Conservation (phyloP, 495 filamentous ascomycete species). For the Daldinia concentrica region DNA sequence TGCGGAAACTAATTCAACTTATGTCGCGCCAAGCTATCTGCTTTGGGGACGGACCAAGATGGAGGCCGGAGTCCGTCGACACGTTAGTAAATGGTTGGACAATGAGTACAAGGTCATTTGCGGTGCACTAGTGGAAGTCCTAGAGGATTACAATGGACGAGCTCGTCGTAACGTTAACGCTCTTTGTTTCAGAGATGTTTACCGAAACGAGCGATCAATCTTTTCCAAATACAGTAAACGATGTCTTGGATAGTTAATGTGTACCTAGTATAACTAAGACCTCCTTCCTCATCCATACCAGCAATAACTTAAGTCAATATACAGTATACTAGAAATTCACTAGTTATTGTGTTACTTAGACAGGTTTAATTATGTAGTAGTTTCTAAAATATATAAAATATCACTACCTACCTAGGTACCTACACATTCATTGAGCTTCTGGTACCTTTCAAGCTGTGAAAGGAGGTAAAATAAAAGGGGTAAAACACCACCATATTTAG, state of each 20-base stretch:
- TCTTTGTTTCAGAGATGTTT: background rate
- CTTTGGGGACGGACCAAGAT: conserved; percentile 34
- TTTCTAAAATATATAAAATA: too few relatives aligned
- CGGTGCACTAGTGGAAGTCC: background rate
- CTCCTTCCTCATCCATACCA: background rate
- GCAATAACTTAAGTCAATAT: background rate
- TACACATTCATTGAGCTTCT: too few relatives aligned
- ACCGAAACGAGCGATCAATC: background rate
- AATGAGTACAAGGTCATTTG: conserved; percentile 2
- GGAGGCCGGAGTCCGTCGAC: conserved; percentile 25
- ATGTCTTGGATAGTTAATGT: background rate
- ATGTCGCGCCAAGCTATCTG: conserved; percentile 28
- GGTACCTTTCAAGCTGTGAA: too few relatives aligned
- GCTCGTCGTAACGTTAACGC: background rate
- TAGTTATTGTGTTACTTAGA: too few relatives aligned
- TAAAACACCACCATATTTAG: too few relatives aligned
- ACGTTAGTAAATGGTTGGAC: conserved; percentile 17
- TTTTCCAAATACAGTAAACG: background rate
- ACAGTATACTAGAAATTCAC: too few relatives aligned
- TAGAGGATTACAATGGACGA: background rate
- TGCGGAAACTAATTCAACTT: conserved; percentile 26
- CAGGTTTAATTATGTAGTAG: too few relatives aligned
- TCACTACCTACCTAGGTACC: too few relatives aligned
- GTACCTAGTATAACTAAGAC: background rate
- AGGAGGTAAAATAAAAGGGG: too few relatives aligned